Base-by-base conservation (phyloP, 805 yeast genomes). In the Starmerella potacharoeniae region DNA sequence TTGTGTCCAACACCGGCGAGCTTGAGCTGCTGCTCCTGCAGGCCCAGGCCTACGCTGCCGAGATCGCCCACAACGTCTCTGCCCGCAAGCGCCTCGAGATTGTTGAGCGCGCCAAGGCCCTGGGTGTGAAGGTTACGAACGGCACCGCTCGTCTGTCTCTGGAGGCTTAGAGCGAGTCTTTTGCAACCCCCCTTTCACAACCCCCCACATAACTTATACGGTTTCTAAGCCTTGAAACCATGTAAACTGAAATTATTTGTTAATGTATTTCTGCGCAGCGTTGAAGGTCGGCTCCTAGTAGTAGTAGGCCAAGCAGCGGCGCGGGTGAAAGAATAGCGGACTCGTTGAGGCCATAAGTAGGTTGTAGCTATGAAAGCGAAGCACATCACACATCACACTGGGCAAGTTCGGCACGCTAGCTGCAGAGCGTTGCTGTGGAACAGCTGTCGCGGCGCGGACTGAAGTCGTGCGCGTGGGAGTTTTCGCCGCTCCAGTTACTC, bases 41-140 rank as follows among this genome's bases (percentile, higher is more conserved):
- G 89, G 84, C 96, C 79, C 88, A 86, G 82, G 80, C 96, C 70
- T 93, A 87, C 78, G 98, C 99, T 76, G 99, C 98, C 75, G 99
- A 93, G 83, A 93, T 93, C 71, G 96, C 97, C 70, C 96, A 88
- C 90, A 87, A 85, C 77, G 93, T 93, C 69, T 90, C 97, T 69
- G 87, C 97, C 69, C 90, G 82, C 81, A 90, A 93, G 93, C 89
- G 99, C 83, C 90, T 90, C 73, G 90, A 79, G 72, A 87, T 93
- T 69, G 81, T 93, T 70, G 84, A 95, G 69, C 89, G 87, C 80
- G 99, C 99, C 72, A 91, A 89, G 84, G 87, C 95, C 76, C 81
- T 89, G 71, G 97, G 97, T 79, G 81, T 93, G 74, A 90, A 89
- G 84, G 96, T 93, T 72, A 93, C 98, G 83, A 93, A 93, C 81